Percentiles rank a stretch among this genome's conserved stretches.
These are phyloP conservation scores for Daldinia vernicosa DNA, from an alignment of 495 filamentous ascomycete genomes.

Conservation along the genomic window DNA sequence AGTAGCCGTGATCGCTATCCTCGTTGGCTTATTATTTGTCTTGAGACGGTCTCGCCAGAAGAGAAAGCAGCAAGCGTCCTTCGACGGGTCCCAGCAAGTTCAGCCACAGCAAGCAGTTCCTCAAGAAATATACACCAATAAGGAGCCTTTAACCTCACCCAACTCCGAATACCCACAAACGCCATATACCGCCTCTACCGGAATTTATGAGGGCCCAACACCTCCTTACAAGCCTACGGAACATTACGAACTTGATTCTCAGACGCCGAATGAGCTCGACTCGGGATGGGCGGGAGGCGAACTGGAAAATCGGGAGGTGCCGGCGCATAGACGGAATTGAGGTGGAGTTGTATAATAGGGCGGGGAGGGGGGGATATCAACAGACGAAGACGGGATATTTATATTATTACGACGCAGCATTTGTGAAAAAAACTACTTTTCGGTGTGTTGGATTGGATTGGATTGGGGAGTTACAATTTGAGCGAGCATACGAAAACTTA, in stretches of 20 bases:
- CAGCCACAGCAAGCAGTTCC: not conserved
- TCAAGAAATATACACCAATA: constrained; percentile 7
- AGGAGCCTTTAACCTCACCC: constrained; percentile 15
- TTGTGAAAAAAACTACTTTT: not conserved
- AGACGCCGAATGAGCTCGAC: constrained; percentile 22
- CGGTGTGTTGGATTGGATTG: not conserved
- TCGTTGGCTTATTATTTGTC: constrained; percentile 14
- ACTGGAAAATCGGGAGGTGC: constrained; percentile 5
- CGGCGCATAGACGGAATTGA: not conserved
- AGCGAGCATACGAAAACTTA: not conserved
- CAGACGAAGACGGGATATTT: not conserved
- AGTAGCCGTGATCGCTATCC: constrained; percentile 5
- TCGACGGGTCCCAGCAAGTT: not conserved
- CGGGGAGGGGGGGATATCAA: not conserved
- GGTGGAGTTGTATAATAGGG: not conserved
- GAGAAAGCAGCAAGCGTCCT: not conserved
- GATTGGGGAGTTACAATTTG: not conserved
- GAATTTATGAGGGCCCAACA: not conserved
- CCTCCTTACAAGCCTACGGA: constrained; percentile 3
- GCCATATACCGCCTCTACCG: not conserved
- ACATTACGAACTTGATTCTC: constrained; percentile 20
- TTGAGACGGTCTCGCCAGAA: constrained; percentile 17
- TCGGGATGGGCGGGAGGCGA: constrained; percentile 26
- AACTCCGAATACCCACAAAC: constrained; percentile 11
- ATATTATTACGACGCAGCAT: not conserved